These are phyloP conservation scores for Potentilla sterilis DNA, from an alignment of 306 rosid genomes.

Conservation along the genomic window DNA sequence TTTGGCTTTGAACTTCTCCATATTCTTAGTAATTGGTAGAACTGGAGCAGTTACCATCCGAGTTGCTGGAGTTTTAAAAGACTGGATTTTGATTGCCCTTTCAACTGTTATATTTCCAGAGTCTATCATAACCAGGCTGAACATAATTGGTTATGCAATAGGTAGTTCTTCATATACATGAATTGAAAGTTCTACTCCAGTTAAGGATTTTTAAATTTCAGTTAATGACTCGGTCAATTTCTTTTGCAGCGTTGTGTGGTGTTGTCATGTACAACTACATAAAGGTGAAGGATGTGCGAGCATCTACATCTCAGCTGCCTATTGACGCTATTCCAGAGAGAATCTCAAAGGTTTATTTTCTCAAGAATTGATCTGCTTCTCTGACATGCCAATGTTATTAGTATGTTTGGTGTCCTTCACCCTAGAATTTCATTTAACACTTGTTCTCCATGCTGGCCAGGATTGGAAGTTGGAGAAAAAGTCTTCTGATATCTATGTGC, in stretches of 20 bases:
- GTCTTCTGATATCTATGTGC: conserved; percentile 58
- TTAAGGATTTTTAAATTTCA: neutral
- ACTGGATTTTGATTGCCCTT: conserved; percentile 95
- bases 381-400: neutral
- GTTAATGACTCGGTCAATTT: conserved; percentile 3
- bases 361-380: conserved; percentile 9
- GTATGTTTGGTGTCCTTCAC: neutral
- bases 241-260: conserved; percentile 72
- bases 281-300: conserved; percentile 88
- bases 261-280: conserved; percentile 92
- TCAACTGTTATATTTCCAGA: conserved; percentile 94
- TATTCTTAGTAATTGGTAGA: conserved; percentile 90
- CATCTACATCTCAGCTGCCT: conserved; percentile 66
- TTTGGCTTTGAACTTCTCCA: conserved; percentile 91
- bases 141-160: conserved; percentile 88
- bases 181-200: neutral
- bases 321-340: conserved; percentile 64
- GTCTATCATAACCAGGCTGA: conserved; percentile 78
- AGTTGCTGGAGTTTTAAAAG: conserved; percentile 94
- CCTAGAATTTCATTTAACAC: neutral
- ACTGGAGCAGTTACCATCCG: conserved; percentile 95
- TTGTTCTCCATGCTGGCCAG: conserved; percentile 36
- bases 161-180: conserved; percentile 40
- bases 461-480: conserved; percentile 95
- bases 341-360: conserved; percentile 52